Base-by-base conservation (phyloP, 441 rosid genomes). In the Gossypium gossypioides region DNA sequence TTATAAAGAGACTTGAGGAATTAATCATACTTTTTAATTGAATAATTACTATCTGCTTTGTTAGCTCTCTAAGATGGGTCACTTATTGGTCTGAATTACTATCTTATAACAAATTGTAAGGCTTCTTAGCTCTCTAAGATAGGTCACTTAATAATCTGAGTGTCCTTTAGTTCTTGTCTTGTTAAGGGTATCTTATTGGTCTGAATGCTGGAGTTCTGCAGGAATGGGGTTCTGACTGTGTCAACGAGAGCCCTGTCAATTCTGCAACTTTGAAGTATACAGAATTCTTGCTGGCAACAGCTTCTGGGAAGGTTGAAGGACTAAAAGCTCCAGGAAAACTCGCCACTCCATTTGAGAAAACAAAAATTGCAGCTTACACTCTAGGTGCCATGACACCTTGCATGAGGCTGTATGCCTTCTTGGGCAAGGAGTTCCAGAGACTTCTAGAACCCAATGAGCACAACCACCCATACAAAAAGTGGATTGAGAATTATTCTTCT, bases 351-450 rank as follows among this genome's bases (percentile, higher is more conserved):
- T 92, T 94, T 80, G 97, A 92, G 74, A 89, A 84, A 84, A 90
- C 99, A 27, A 94, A 87, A 84, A 89, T 92, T 82, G 97, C 99
- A 12, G 97, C 97, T 64, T 92, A 92, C 77, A 88, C 88, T 60
- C 81, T 94, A 58, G 97, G 91, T 80, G 97, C 99, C 75, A 83
- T 94, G 88, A 81, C 96, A 74, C 97, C 99, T 68, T 88, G 94
- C 86, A 92, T 90, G 99, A 82, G 87, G 80, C 75, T 94, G 76
- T 94, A 92, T 82, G 97, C 97, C 72, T 88, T 80, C 81, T 84
- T 90, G 1, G 97, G 94, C 57, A 89, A 84, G 80, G 93, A 89
- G 76, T 76, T 94, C 59, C 77, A 79, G 79, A 80, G 76, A 59
- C 84, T 88, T 77, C 44, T 75, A 66, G 85, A 81, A 83, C 67